Conservation (phyloP, 2,329 filamentous ascomycete genomes). For the Arachnomyces sp. region DNA sequence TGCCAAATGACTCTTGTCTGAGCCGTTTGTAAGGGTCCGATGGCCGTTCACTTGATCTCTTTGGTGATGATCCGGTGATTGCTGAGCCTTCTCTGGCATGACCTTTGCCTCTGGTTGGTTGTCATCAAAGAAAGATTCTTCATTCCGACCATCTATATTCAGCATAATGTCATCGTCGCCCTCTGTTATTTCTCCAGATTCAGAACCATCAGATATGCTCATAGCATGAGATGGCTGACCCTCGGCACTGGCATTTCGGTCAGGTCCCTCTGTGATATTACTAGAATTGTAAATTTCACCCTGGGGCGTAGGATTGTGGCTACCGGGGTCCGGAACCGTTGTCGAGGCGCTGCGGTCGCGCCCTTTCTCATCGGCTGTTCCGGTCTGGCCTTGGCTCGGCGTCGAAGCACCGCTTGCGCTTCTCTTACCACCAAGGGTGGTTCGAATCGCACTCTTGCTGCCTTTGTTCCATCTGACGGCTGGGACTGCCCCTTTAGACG, state of each 20-base stretch:
- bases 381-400: conserved; percentile 16
- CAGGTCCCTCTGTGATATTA: neutral
- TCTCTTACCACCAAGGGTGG: conserved; percentile 29
- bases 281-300: neutral
- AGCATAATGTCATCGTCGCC: conserved; percentile 37
- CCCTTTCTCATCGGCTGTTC: conserved; percentile 31
- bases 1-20: neutral
- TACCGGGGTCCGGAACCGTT: conserved; percentile 14
- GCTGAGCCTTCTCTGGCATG: neutral
- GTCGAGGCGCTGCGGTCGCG: conserved; percentile 29
- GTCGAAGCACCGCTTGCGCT: conserved; percentile 10
- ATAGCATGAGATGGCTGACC: conserved; percentile 12
- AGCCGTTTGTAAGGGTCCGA: neutral
- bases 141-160: conserved; percentile 22
- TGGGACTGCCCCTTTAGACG: conserved; percentile 20
- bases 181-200: conserved; percentile 22
- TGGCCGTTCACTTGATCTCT: neutral
- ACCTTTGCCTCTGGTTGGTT: neutral
- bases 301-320: conserved; percentile 16
- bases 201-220: conserved; percentile 21
- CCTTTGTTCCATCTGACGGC: conserved; percentile 40
- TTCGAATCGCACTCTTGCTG: conserved; percentile 35
- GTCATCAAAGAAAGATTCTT: conserved; percentile 5
- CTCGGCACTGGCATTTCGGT: neutral
- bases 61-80: neutral